phyloP scores from a whole-genome alignment of 116 monocot genomes.

The Posidonia oceanica region DNA sequence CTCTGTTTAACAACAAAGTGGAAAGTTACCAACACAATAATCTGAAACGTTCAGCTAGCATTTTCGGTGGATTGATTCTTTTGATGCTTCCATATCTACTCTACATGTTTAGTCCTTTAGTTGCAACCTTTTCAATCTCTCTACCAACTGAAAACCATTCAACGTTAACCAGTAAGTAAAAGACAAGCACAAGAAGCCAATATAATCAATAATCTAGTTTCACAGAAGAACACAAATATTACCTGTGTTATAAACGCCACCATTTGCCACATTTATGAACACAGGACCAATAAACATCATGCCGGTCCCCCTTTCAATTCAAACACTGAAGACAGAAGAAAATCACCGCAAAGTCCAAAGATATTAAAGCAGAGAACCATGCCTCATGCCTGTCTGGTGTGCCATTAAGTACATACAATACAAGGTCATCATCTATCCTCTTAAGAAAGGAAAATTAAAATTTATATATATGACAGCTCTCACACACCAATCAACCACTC shows the following conservation, averaged over 20 bases:
- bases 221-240: neutral
- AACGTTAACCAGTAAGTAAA: too few species aligned
- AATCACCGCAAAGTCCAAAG: neutral
- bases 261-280: neutral
- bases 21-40: too few species aligned
- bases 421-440: neutral
- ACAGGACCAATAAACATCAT: neutral
- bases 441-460: neutral
- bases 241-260: neutral
- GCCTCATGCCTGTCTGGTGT: neutral
- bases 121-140: too few species aligned
- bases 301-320: neutral
- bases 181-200: too few species aligned
- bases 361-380: neutral
- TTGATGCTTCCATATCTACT: too few species aligned
- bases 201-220: too few species aligned
- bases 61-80: too few species aligned
- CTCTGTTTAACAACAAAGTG: too few species aligned
- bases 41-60: too few species aligned
- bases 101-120: too few species aligned
- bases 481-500: neutral
- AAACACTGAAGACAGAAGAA: neutral
- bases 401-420: neutral
- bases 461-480: constrained; percentile 1
- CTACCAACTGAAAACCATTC: too few species aligned